Conservation (phyloP, 2,329 filamentous ascomycete species). For the Calycina marina region DNA sequence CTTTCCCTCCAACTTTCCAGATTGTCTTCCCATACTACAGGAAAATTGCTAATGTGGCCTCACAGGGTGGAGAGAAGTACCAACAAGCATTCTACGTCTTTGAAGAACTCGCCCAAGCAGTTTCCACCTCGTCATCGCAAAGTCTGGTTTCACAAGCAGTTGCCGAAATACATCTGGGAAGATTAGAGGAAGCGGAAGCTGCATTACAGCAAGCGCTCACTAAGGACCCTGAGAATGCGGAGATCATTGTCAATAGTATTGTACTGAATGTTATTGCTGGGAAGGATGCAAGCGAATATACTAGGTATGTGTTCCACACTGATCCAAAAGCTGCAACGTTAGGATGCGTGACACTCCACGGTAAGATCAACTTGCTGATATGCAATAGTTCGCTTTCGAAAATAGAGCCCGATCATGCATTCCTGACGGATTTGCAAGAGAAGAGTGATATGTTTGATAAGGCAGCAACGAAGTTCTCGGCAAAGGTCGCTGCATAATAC, state of each 20-base stretch:
- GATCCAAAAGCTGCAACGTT: no score
- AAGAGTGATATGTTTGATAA: slow-evolving; percentile 82
- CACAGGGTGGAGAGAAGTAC: slow-evolving; percentile 82
- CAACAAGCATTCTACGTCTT: slow-evolving; percentile 96
- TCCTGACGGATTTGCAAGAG: slow-evolving; percentile 62
- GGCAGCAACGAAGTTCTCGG: slow-evolving; percentile 72
- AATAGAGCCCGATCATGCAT: slow-evolving; percentile 49
- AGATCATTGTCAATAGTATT: slow-evolving; percentile 69
- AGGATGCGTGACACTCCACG: no score
- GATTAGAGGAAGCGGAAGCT: slow-evolving; percentile 76
- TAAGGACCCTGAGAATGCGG: slow-evolving; percentile 54
- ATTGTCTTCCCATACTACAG: slow-evolving; percentile 6
- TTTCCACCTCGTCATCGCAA: slow-evolving; percentile 61
- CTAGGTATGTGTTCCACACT: slow-evolving; percentile 33
- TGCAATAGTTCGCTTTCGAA: slow-evolving; percentile 36
- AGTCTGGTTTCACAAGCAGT: slow-evolving; percentile 79
- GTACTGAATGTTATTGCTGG: slow-evolving; percentile 68
- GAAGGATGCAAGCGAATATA: slow-evolving; percentile 50
- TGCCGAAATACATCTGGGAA: slow-evolving; percentile 78
- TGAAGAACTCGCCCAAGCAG: slow-evolving; percentile 83
- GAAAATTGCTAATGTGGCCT: slow-evolving; percentile 22
- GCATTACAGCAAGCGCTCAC: slow-evolving; percentile 69
- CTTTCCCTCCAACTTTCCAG: no score
- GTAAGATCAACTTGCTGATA: slow-evolving; percentile 3
- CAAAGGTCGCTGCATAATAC: slow-evolving; percentile 46